These are phyloP conservation scores for Rheum nobile DNA, from an alignment of 148 eudicot species.

Conservation along the genomic window DNA sequence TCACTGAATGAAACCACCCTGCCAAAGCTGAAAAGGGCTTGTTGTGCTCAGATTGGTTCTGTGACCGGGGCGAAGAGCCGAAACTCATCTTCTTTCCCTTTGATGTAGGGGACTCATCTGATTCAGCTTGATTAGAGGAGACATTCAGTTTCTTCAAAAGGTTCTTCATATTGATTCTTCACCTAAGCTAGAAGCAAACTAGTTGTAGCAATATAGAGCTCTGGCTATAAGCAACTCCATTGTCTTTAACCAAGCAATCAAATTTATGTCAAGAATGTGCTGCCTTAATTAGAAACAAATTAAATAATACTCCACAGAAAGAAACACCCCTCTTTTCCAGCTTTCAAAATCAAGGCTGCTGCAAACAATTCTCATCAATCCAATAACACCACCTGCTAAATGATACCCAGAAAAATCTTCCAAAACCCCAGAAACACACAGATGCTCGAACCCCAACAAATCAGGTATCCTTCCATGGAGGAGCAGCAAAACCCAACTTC, in stretches of 20 bases:
- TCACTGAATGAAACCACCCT: conserved; percentile 77
- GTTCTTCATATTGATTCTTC: conserved; percentile 53
- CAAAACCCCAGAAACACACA: neutral
- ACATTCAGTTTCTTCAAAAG: conserved; percentile 74
- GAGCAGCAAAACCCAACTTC: neutral
- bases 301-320: neutral
- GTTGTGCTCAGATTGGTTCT: conserved; percentile 23
- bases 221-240: conserved; percentile 45
- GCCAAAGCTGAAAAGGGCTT: conserved; percentile 55
- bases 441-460: neutral
- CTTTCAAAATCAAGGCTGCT: neutral
- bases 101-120: conserved; percentile 55
- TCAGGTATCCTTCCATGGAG: neutral
- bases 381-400: neutral
- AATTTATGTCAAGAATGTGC: neutral
- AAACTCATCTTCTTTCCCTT: conserved; percentile 27
- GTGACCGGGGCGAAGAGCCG: conserved; percentile 25
- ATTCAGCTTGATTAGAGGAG: conserved; percentile 44
- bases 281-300: neutral
- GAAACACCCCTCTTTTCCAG: neutral
- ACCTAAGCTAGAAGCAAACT: conserved; percentile 1
- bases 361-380: neutral
- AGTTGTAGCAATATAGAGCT: conserved; percentile 34
- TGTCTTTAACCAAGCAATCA: conserved; percentile 27
- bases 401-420: neutral